phyloP scores from a whole-genome alignment of 306 rosid genomes.

The Elaeagnus macrophylla region DNA sequence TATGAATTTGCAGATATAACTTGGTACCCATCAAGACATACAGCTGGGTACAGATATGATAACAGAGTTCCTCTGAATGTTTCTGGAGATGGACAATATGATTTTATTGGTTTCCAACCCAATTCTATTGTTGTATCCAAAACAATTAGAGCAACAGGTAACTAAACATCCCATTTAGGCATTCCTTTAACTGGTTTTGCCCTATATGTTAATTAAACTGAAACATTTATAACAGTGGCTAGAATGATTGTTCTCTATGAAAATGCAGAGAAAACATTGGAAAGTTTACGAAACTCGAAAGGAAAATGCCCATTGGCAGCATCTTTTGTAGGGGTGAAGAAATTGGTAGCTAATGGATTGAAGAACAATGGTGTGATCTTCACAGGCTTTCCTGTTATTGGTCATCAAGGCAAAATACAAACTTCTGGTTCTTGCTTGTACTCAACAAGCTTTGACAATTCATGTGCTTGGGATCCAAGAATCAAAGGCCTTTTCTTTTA shows the following conservation, averaged over 20 bases:
- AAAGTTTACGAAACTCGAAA: constrained; percentile 18
- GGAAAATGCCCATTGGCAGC: constrained; percentile 58
- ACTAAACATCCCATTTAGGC: neutral
- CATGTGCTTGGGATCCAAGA: constrained; percentile 85
- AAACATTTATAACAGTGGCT: too few relatives aligned
- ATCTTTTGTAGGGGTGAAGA: constrained; percentile 34
- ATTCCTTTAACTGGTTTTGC: neutral
- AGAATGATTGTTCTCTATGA: neutral
- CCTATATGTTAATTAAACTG: neutral
- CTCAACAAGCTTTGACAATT: constrained; percentile 22
- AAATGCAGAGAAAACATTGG: constrained; percentile 41
- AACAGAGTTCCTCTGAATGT: constrained; percentile 40
- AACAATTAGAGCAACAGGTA: constrained; percentile 51
- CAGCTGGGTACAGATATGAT: constrained; percentile 58
- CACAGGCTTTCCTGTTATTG: constrained; percentile 66
- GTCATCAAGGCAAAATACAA: constrained; percentile 59
- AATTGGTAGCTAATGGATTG: constrained; percentile 50
- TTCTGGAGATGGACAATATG: constrained; percentile 42
- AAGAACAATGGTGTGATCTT: constrained; percentile 42
- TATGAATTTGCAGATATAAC: constrained; percentile 64
- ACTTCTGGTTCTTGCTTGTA: constrained; percentile 70
- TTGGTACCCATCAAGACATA: constrained; percentile 64
- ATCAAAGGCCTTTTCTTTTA: constrained; percentile 60
- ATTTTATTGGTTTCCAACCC: constrained; percentile 65
- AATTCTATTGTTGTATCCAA: constrained; percentile 35